These are phyloP conservation scores for Zygoascus bituminiphila DNA, from an alignment of 805 yeast species.

Conservation along the genomic window DNA sequence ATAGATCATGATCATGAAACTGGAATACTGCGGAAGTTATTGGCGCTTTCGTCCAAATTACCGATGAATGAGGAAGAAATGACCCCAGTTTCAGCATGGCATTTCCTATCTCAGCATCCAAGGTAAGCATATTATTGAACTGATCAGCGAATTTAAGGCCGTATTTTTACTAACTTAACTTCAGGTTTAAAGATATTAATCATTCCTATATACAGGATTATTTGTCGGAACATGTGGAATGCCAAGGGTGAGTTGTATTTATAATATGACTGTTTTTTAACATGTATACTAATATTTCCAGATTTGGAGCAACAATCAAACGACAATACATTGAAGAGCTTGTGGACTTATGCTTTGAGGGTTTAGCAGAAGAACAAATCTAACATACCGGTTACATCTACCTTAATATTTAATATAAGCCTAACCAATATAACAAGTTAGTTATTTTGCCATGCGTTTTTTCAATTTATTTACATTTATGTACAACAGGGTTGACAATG, in stretches of 20 bases:
- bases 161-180: neutral
- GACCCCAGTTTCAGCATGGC: constrained; percentile 9
- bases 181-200: constrained; percentile 1
- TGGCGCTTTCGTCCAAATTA: constrained; percentile 1
- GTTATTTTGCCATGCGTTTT: neutral
- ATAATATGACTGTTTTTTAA: no score
- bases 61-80: constrained; percentile 6
- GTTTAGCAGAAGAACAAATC: neutral
- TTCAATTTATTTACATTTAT: neutral
- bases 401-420: no score
- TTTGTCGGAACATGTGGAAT: constrained; percentile 3
- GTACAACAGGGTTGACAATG: neutral
- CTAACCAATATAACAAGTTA: no score
- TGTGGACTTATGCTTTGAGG: neutral
- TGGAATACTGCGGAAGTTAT: neutral
- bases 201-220: constrained; percentile 1
- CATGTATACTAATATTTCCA: neutral
- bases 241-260: constrained; percentile 1
- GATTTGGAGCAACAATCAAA: constrained; percentile 4
- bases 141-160: neutral
- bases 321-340: neutral
- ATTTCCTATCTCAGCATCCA: constrained; percentile 4
- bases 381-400: no score
- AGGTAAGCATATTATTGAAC: neutral
- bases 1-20: neutral